Conservation (phyloP, 352 stramenopile species). For the Phytophthora chlamydospora region DNA sequence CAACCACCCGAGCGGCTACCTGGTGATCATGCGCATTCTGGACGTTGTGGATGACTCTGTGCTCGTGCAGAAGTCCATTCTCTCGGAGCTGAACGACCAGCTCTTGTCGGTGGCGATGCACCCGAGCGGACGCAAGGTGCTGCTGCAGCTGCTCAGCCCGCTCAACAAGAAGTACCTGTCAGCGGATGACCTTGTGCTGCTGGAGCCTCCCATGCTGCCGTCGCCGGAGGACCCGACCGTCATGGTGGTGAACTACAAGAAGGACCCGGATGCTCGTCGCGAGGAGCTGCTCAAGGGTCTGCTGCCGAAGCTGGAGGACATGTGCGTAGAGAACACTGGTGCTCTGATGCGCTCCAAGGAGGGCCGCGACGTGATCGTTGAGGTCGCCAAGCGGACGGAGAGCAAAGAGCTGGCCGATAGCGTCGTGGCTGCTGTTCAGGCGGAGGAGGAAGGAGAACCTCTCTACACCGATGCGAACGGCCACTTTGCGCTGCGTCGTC, state of each 20-base stretch:
- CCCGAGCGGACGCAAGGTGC: conserved; percentile 74
- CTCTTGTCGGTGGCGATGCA: conserved; percentile 76
- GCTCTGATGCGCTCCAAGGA: conserved; percentile 83
- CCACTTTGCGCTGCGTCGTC: conserved; percentile 70
- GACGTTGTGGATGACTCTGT: conserved; percentile 92
- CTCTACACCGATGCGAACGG: conserved; percentile 78
- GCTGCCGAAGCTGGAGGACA: conserved; percentile 82
- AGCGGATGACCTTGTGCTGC: conserved; percentile 72
- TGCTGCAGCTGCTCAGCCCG: conserved; percentile 81
- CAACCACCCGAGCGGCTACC: conserved; percentile 91
- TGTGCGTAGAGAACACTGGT: conserved; percentile 65
- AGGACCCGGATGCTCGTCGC: conserved; percentile 76
- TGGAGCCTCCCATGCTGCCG: conserved; percentile 77
- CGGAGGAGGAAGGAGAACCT: conserved; percentile 54
- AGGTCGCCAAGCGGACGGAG: conserved; percentile 73
- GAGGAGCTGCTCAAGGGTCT: conserved; percentile 81
- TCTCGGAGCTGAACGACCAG: conserved; percentile 81
- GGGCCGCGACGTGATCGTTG: conserved; percentile 78
- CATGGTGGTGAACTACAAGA: conserved; percentile 89
- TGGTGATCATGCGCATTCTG: conserved; percentile 89
- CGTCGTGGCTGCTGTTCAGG: conserved; percentile 52
- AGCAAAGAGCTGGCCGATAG: conserved; percentile 55
- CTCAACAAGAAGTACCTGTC: conserved; percentile 88
- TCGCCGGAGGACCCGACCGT: conserved; percentile 63
- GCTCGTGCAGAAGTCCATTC: conserved; percentile 90